Evolutionary conservation across 768 basidiomycete species (phyloP), one percentile per base, ranked within the genome.

Genomic region (Trametes meyenii): DNA sequence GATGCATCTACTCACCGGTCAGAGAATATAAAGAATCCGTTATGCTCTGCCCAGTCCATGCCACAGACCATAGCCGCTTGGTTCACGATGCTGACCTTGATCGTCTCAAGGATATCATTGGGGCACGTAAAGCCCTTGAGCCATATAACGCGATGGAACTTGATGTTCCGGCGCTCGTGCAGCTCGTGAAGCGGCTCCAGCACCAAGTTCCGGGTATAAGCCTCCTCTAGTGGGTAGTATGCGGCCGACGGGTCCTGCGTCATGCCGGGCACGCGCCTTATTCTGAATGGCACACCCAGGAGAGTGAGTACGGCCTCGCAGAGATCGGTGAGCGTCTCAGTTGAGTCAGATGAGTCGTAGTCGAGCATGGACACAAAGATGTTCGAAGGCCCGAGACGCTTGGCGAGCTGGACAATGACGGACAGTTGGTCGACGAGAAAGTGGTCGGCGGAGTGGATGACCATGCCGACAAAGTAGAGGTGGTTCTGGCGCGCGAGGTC

Each of bases 41-140:
- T 92, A 69, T 95, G 91, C 74, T 99, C 96, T 12, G 95, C 96
- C 97, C 97, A 99, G 71, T 99, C 97, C 96, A 98, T 98, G n/a
- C 96, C 96, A 71, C 97, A 98, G 1, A 98, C 94, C 93, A 99
- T 94, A 0, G 95, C 93, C 2, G 97, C 97, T 66, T 95, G 86
- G 71, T 98, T 99, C 35, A 84, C 83, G 66, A 90, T 82, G 72
- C 90, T 93, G 62, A 98, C 89, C 64, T 95, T 88, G 71, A 98
- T 86, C 23, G 92, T 96, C 76, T 99, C 97, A 53, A 99, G 79
- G 50, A 99, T 95, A 73, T 99, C 97, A 70, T 94, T 96, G 2
- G 97, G 97, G 71, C 97, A 99, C 0, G 97, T 98, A 73, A 99
- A 99, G 0, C 97, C 97, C 71, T 98, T 99, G 63, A 98, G 81